Evolutionary conservation across 2,329 filamentous ascomycete species (phyloP).

Genomic region (Trichoderma pleuroti): DNA sequence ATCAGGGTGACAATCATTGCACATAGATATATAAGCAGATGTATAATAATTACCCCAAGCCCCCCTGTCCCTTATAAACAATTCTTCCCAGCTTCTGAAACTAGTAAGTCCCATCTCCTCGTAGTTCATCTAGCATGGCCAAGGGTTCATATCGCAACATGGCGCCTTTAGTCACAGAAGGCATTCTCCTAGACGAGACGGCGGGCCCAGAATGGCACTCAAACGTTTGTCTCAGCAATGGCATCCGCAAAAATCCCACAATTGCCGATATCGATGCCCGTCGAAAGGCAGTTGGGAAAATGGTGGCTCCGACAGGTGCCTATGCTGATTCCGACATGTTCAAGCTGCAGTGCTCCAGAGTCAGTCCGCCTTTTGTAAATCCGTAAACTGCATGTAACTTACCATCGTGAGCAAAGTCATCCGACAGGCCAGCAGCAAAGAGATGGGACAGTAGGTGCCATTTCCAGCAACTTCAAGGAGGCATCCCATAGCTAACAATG

Average conservation of each 20-base stretch:
- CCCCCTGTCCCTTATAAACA: background rate
- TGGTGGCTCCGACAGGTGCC: background rate
- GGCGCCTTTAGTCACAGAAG: background rate
- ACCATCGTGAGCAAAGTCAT: conserved; percentile 25
- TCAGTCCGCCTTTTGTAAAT: background rate
- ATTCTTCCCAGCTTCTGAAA: background rate
- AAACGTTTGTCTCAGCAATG: background rate
- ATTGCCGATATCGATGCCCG: conserved; percentile 2
- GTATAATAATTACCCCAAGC: background rate
- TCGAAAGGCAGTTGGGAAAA: background rate
- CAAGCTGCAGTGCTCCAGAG: background rate
- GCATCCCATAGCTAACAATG: conserved; percentile 26
- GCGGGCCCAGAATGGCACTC: background rate
- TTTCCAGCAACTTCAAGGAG: conserved; percentile 32
- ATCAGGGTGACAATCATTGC: background rate
- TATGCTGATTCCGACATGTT: conserved; percentile 4
- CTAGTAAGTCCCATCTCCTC: background rate
- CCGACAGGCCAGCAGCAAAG: conserved; percentile 71
- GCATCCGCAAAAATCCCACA: background rate
- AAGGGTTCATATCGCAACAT: background rate
- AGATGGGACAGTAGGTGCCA: conserved; percentile 68
- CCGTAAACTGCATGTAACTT: background rate
- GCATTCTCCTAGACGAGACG: background rate
- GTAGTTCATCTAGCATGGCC: background rate
- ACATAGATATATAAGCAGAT: background rate